Conservation (phyloP, 257 asterid species). For the Buddleja alternifolia region DNA sequence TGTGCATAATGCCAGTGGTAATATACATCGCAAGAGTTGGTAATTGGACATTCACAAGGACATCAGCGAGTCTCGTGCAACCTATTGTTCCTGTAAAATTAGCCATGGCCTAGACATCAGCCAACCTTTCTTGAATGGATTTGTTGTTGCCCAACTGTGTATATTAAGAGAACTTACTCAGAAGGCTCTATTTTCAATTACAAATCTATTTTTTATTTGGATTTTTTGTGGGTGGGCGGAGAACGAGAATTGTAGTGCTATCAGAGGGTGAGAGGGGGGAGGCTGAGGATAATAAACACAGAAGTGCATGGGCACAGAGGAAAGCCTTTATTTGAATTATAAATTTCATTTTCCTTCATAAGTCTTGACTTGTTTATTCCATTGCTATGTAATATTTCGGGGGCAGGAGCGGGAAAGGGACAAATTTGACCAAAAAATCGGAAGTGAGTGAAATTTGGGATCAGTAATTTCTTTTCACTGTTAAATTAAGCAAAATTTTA, state of each 20-base stretch:
- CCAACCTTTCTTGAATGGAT: not conserved
- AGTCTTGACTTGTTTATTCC: not conserved
- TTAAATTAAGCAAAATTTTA: constrained; percentile 14
- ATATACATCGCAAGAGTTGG: not conserved
- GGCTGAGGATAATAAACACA: not conserved
- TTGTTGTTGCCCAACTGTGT: not conserved
- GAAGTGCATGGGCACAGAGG: not conserved
- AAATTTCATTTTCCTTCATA: not conserved
- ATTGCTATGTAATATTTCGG: not conserved
- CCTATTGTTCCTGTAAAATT: not conserved
- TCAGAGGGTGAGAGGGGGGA: not conserved
- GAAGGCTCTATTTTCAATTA: too few relatives aligned
- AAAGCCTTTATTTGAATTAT: not conserved
- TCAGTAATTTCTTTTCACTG: constrained; percentile 3
- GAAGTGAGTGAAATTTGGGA: not conserved
- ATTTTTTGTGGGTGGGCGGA: not conserved
- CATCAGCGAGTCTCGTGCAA: not conserved
- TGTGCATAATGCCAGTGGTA: not conserved
- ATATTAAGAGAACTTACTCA: not conserved
- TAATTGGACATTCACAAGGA: constrained; percentile 2
- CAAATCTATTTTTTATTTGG: not conserved
- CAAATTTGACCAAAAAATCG: too few relatives aligned
- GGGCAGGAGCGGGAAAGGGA: too few relatives aligned
- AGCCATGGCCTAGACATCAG: not conserved
- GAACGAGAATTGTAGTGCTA: not conserved